Conservation (phyloP, 140 eudicot genomes). For the Oenanthe javanica region DNA sequence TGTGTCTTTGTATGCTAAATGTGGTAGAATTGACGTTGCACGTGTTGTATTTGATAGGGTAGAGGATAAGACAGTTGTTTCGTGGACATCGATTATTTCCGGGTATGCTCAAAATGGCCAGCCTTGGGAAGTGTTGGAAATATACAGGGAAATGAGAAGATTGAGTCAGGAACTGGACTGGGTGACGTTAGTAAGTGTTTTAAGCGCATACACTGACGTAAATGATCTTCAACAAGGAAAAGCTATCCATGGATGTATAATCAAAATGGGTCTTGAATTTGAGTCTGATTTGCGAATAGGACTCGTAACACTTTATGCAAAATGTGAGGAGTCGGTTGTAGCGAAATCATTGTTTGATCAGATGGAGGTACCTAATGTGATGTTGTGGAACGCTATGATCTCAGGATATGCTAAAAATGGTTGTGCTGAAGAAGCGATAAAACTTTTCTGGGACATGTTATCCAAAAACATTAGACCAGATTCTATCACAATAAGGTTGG, state of each 20-base stretch:
- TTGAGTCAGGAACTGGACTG: constrained; percentile 46
- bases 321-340: constrained; percentile 50
- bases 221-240: constrained; percentile 61
- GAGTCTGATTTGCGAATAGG: constrained; percentile 57
- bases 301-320: constrained; percentile 57
- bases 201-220: constrained; percentile 56
- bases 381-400: constrained; percentile 80
- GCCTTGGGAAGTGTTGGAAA: constrained; percentile 53
- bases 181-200: constrained; percentile 68
- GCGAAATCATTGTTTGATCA: constrained; percentile 61
- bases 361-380: constrained; percentile 45
- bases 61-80: constrained; percentile 38
- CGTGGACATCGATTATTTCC: constrained; percentile 77
- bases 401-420: constrained; percentile 75
- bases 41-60: constrained; percentile 47
- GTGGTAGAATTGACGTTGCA: constrained; percentile 40
- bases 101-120: constrained; percentile 58
- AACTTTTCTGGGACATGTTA: constrained; percentile 51
- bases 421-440: constrained; percentile 44
- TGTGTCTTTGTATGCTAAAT: constrained; percentile 61
- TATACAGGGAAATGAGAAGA: constrained; percentile 46
- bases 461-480: constrained; percentile 46
- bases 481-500: constrained; percentile 49
- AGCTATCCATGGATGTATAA: constrained; percentile 51
- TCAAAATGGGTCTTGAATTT: constrained; percentile 59